Base-by-base conservation (phyloP, 495 filamentous ascomycete species). In the Barbatosphaeria neglecta region DNA sequence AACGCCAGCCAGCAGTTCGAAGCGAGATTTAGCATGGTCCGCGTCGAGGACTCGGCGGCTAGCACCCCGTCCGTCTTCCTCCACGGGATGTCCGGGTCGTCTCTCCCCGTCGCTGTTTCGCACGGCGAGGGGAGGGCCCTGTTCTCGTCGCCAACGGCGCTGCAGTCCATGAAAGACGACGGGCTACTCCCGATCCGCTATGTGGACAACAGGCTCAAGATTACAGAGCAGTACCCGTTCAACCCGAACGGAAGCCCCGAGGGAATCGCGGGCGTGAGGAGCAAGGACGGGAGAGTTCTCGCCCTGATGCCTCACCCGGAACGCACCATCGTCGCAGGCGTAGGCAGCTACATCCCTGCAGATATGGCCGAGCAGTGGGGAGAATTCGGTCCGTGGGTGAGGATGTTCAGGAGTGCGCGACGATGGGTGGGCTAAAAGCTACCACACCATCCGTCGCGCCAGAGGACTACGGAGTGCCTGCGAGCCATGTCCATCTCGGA, bases 231-330 rank as follows among this genome's bases (percentile, higher is more conserved):
- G 50, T 98, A 97, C 62, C 92, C 92, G 8, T 84, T 74, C 58
- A 98, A 98, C 68, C 89, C 92, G 15, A 97, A 96, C 61, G 92
- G 92, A 24, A 90, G 84, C 59, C 86, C 86, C 10, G 76, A 77
- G 35, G 92, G 88, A 59, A 83, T 97, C 54, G 85, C 92, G 2
- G 90, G 82, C 54, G 79, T 97, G 1, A 74, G 80, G 39, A 90
- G 76, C 54, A 70, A 66, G 43, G 83, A 96, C 59, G 92, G 92
- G 2, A 78, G 92, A 50, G 87, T 95, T 0, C 56, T 97, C 55
- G 90, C 87, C 9, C 80, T 96, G 70, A 97, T 97, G 90, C 92
- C 92, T 54, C 90, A 96, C 67, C 89, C 90, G 8, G 90, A 97
- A 68, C 76, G 90, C 6, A 94, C 89, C n/a, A 76, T 95, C 25